Evolutionary conservation across 2,329 filamentous ascomycete species (phyloP), one percentile per base, ranked within the genome.

Genomic region (Pezicula radicicola): DNA sequence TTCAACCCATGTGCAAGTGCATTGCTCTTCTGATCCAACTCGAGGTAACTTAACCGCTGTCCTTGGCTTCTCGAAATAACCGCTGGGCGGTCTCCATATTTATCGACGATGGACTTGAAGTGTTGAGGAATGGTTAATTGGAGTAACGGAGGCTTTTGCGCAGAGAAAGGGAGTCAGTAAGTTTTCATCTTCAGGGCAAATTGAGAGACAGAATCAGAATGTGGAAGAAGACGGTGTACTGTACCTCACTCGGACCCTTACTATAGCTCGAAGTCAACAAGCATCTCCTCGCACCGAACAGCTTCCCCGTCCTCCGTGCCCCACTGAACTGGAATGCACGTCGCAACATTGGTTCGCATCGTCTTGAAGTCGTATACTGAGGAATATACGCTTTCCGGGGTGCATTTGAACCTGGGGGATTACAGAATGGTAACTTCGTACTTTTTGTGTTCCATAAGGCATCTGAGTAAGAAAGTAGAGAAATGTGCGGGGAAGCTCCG

Each of bases 1-100:
- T 79, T 72, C 15, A 97, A 73, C 0, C 89, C 88, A 47, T 79
- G 74, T 1, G 91, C 91, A 8, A 96, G 75, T 3, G 79, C 76
- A 74, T 91, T 93, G 56, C 91, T 96, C 52, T 83, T 77, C 3
- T 77, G 72, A 67, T 97, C 89, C 9, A 99, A 81, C 6, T 76
- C 77, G 46, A 83, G 73, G 68, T 96, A 97, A 0, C 85, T 93
- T 51, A 95, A 74, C 1, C 74, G 76, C 2, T 39, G 73, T 44
- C 74, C 75, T 1, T 76, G 83, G 49, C 73, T 66, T 47, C 79
- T 75, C 27, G 74, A 70, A 43, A 84, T 77, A 51, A 85, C 75
- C 44, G 84, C 83, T 0, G 76, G 76, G 6, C 77, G 76, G 67
- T 91, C 85, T 25, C 88, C 88, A 68, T 84, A 75, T 35, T 72